Evolutionary conservation across 768 basidiomycete genomes (phyloP), one percentile per base, ranked within the genome.

Genomic region (Russula sp.): DNA sequence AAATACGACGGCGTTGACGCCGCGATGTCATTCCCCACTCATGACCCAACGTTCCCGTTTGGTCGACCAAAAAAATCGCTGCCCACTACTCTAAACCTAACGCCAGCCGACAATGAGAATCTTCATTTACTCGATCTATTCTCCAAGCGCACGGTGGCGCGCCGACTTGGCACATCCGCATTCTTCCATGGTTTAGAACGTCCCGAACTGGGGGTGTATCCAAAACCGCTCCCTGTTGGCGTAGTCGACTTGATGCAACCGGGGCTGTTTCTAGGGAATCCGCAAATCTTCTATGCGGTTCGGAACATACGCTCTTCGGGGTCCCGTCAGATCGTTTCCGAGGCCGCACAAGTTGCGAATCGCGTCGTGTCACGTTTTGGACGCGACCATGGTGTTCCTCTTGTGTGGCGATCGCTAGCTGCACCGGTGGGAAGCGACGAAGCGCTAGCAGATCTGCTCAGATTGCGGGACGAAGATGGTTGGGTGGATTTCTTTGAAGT

Each of bases 331-430:
- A 70, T 92, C 58, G 85, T 99, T 13, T 78, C 86, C 0, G 94
- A 97, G 74, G 79, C 81, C 69, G 94, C 94, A 88, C 89, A 93
- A 71, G 71, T 87, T 20, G 93, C 92, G 0, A 87, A 85, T 54
- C 84, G 87, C 2, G 79, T 87, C 0, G 87, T 89, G 1, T 95
- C 94, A 30, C 79, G 76, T 46, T 94, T 91, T 76, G 84, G 83
- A 61, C 65, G 72, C 22, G 87, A 89, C 11, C 79, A 77, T 18
- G 76, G 77, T 5, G 64, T 96, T 36, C 86, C 88, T 3, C 79
- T 85, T 49, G 71, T 92, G 7, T 89, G 88, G 55, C 83, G 94
- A 22, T 69, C 75, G 3, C 71, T 79, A 26, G 72, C 38, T 11
- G 36, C 75, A 51, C 70, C 78, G 42, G 70, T 76, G 9, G 69